A percentile compares a stretch with the other conserved stretches of the same genome.
These are phyloP conservation scores for Tylopilus cervinicoccineus DNA, from an alignment of 768 basidiomycete genomes.

Conservation along the genomic window DNA sequence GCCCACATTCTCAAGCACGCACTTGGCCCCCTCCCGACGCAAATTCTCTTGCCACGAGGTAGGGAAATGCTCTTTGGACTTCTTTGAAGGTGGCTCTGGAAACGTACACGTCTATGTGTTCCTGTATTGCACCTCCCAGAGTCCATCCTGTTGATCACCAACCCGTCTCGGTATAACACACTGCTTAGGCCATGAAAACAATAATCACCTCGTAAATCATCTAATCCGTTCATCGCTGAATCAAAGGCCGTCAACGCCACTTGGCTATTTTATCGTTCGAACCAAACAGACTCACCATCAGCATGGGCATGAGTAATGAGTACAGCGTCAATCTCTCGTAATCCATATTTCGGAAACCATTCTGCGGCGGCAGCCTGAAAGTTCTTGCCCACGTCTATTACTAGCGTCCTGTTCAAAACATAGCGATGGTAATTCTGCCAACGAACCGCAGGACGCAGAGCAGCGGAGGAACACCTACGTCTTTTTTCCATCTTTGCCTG, in stretches of 20 bases:
- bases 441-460: background rate
- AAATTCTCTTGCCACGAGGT: constrained; percentile 70
- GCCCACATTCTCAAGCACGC: constrained; percentile 16
- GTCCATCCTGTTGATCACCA: constrained; percentile 61
- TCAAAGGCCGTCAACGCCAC: constrained; percentile 4
- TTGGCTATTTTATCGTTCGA: background rate
- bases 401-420: constrained; percentile 53
- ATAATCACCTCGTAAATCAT: constrained; percentile 73
- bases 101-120: constrained; percentile 70
- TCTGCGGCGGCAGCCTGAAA: constrained; percentile 57
- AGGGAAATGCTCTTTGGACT: constrained; percentile 73
- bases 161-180: background rate
- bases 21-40: constrained; percentile 82
- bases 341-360: constrained; percentile 67
- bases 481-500: constrained; percentile 34
- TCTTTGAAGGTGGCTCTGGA: constrained; percentile 62
- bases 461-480: constrained; percentile 41
- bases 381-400: constrained; percentile 85
- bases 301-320: constrained; percentile 88
- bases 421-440: background rate
- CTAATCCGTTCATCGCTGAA: constrained; percentile 84
- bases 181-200: background rate
- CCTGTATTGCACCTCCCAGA: constrained; percentile 56
- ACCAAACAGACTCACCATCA: constrained; percentile 45
- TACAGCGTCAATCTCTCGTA: constrained; percentile 69